Percentiles rank a stretch among this genome's conserved stretches.
These are phyloP conservation scores for Athelia psychrophila DNA, from an alignment of 1,284 basidiomycete genomes.

Conservation along the genomic window DNA sequence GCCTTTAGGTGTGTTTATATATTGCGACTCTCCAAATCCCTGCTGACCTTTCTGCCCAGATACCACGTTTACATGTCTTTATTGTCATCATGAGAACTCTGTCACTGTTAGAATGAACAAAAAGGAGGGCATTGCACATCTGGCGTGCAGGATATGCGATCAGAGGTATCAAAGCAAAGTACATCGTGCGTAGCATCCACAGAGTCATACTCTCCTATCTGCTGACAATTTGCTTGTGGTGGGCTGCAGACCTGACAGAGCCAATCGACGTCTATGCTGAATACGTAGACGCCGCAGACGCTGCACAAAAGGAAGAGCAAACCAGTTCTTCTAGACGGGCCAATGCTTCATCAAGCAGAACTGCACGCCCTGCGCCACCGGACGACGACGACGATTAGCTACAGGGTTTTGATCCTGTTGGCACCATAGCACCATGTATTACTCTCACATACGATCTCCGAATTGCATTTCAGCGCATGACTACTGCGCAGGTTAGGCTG, in stretches of 20 bases:
- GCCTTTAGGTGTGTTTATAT: constrained; percentile 59
- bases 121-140: constrained; percentile 76
- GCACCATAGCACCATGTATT: too few species aligned
- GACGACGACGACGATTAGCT: constrained; percentile 37
- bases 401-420: too few species aligned
- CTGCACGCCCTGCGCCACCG: constrained; percentile 24
- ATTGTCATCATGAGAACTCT: constrained; percentile 89
- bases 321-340: constrained; percentile 43
- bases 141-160: constrained; percentile 78
- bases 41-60: constrained; percentile 39
- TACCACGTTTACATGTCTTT: constrained; percentile 80
- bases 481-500: too few species aligned
- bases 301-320: constrained; percentile 64
- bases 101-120: constrained; percentile 84
- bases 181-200: constrained; percentile 61
- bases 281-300: constrained; percentile 90
- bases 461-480: too few species aligned
- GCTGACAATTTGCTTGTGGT: background rate
- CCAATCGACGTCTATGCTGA: constrained; percentile 90
- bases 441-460: too few species aligned
- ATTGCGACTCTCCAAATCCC: constrained; percentile 4
- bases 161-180: constrained; percentile 83
- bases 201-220: background rate
- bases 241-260: constrained; percentile 78
- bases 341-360: constrained; percentile 58